Conservation (phyloP, 225 moss, liverwort and hornwort genomes). For the Climacium dendroides region DNA sequence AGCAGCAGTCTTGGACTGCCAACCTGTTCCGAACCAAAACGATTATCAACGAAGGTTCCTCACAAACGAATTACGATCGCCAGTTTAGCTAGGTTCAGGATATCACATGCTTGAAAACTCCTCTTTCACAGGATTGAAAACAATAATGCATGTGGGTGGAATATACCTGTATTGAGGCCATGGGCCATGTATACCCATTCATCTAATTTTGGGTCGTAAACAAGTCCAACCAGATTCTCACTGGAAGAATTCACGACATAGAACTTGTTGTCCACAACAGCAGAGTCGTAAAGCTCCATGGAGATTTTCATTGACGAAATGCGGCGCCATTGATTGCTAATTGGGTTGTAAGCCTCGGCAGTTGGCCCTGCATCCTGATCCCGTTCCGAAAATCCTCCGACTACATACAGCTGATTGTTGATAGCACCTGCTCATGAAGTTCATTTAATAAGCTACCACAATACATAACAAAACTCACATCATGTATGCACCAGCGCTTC, state of each 20-base stretch:
- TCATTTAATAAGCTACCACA: neutral
- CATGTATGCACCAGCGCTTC: neutral
- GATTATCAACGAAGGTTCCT: neutral
- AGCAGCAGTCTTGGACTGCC: constrained; percentile 95
- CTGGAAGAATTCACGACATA: constrained; percentile 93
- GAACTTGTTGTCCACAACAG: constrained; percentile 80
- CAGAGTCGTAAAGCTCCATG: constrained; percentile 94
- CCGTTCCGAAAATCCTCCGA: constrained; percentile 81
- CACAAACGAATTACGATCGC: neutral
- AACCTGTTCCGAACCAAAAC: constrained; percentile 31
- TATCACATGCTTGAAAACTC: constrained; percentile 19
- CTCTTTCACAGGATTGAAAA: neutral
- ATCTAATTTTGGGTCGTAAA: constrained; percentile 80
- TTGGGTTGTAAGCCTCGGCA: constrained; percentile 80
- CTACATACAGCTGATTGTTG: constrained; percentile 82
- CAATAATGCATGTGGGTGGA: neutral
- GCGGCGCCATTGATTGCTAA: constrained; percentile 60
- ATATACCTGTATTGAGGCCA: constrained; percentile 72
- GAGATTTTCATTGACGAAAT: constrained; percentile 85
- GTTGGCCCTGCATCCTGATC: constrained; percentile 84
- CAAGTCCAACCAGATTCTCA: constrained; percentile 88
- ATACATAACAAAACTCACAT: neutral
- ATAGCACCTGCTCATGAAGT: constrained; percentile 60
- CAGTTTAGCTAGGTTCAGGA: constrained; percentile 4
- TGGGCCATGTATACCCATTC: constrained; percentile 98